These are phyloP conservation scores for Melaleuca alternifolia DNA, from an alignment of 345 rosid species.

Conservation along the genomic window DNA sequence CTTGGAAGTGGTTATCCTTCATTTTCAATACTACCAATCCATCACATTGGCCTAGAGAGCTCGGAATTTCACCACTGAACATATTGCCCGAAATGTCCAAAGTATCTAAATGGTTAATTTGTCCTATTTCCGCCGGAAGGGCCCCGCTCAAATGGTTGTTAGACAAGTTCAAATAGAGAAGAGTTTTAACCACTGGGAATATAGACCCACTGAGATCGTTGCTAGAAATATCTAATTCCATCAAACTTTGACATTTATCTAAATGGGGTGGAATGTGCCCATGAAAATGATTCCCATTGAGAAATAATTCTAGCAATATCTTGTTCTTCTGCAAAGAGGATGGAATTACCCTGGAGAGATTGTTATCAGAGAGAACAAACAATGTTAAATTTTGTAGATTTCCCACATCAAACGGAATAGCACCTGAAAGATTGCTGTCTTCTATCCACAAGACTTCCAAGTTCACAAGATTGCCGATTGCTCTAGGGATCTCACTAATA, in stretches of 20 bases:
- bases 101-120: not conserved
- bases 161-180: conserved; percentile 4
- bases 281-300: conserved; percentile 1
- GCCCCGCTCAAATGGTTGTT: conserved; percentile 14
- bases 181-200: not conserved
- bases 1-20: no score
- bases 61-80: conserved; percentile 17
- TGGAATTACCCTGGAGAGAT: conserved; percentile 9
- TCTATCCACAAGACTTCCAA: conserved; percentile 1
- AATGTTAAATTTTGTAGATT: not conserved
- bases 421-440: not conserved
- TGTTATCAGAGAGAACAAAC: not conserved
- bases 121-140: not conserved
- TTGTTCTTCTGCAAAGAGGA: conserved; percentile 11
- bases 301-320: not conserved
- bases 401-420: conserved; percentile 3
- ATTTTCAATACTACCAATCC: not conserved
- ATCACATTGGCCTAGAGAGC: not conserved
- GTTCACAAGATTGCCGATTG: conserved; percentile 5
- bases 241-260: not conserved
- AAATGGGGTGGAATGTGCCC: conserved; percentile 10
- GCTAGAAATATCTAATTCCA: not conserved
- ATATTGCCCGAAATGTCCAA: conserved; percentile 2
- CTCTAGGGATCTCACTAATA: conserved; percentile 5
- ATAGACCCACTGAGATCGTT: conserved; percentile 16